Base-by-base conservation (phyloP, 306 rosid genomes). In the Dryas drummondii region DNA sequence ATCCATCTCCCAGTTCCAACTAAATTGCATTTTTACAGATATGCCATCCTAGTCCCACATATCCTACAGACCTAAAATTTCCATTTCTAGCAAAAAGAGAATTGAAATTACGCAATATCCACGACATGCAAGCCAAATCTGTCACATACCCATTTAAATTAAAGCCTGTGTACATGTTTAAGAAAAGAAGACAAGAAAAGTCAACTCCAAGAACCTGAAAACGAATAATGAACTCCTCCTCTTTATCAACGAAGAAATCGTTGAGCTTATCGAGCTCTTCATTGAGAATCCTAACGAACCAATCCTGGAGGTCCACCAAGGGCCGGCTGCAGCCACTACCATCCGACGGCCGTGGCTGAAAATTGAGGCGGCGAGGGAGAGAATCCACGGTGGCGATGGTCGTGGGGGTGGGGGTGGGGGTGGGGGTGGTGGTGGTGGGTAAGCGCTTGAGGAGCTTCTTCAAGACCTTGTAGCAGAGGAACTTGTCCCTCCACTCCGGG, bases 401-500 rank as follows among this genome's bases (percentile, higher is more conserved):
- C 8, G 54, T 41, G 6, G 67, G 27, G 76, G 65, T 58, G 11
- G 22, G 22, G 22, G 0, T 19, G 22, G 22, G 22, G 22, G 22
- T 58, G 0, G 22, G 8, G 7, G 76, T 4, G 44, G 89, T 58
- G 0, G 22, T 13, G 7, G 76, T 4, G 44, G 89, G 77, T 16
- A 82, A 58, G 57, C 71, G 86, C 54, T 94, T 94, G 69, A 91
- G 84, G 58, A 91, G 85, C 82, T 91, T 91, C 88, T 94, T 94
- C 76, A 94, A 80, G 26, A 91, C 91, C 52, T 94, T 94, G 89
- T 94, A 94, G 73, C 97, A 87, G 40, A 94, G 89, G 72, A 94
- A 94, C 76, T 94, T 94, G 87, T 94, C 98, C 73, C 98, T 92
- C 99, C 99, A 96, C 77, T 86, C 98, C 0, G 99, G 99, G 40